Base-by-base conservation (phyloP, 768 basidiomycete genomes). In the Suillus subalutaceus region DNA sequence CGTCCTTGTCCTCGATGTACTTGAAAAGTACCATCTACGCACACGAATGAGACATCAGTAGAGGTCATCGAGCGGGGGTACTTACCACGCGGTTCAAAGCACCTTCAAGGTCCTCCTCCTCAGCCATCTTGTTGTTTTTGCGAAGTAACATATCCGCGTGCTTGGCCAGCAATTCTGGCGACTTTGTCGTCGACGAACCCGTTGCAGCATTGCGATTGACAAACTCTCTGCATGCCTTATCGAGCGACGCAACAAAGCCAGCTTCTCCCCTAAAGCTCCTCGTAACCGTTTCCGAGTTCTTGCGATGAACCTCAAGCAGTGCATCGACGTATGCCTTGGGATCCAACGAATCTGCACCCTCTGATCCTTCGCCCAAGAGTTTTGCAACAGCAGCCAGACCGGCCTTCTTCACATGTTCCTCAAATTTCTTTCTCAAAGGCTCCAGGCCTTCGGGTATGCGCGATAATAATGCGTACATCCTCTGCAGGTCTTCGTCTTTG, bases 1-100 rank as follows among this genome's bases (percentile, higher is more conserved):
- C 94, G 70, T 99, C 97, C 82, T 97, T 97, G 83, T 99, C 96
- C 75, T 96, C 94, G 72, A 98, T 91, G 79, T 97, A 99, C 77
- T 96, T 96, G 91, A 99, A 97, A 59, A 99, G 81, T 16, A 93
- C 85, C 96, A 98, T 97, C 97, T 99, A 73, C 2, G 68, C 20
- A 44, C 16, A 35, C 44, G 62, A 52, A 60, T 63, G 55, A 66
- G 38, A 61, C 8, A 41, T 75, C 48, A 71, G 12, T 7, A 13
- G 37, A 37, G 30, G 30, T 15, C 56, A 0, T 63, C 30, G 30
- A 46, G 44, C 32, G 72, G 37, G 37, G 9, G 18, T 13, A 80
- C 90, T 61, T 76, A 97, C 96, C 73, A 95, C 93, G 70, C 94
- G 91, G 76, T 94, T 92, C 53, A 99, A 76, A 12, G 94, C 93